Evolutionary conservation across 2,329 filamentous ascomycete genomes (phyloP).

Genomic region (Albophoma yamanashiensis): DNA sequence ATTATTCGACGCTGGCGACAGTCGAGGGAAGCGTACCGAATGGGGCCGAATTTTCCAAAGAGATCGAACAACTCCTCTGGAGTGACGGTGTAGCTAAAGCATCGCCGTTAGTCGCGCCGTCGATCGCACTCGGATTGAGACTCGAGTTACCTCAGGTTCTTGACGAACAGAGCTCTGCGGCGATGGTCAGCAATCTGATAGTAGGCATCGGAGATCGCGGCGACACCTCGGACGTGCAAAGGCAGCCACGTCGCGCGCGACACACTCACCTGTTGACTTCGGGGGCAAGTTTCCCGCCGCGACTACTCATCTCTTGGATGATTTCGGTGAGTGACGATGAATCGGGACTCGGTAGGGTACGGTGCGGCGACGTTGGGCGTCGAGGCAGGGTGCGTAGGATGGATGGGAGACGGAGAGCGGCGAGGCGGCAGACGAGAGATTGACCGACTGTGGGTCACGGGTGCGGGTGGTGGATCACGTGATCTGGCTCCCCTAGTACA

Average conservation of each 20-base stretch:
- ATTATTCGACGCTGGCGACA: neutral
- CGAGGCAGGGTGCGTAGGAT: slow-evolving; percentile 13
- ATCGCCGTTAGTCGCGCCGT: slow-evolving; percentile 3
- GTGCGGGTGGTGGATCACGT: slow-evolving; percentile 11
- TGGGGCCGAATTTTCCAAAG: slow-evolving; percentile 94
- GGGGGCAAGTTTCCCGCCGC: slow-evolving; percentile 92
- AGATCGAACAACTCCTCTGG: slow-evolving; percentile 97
- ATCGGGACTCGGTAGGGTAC: slow-evolving; percentile 17
- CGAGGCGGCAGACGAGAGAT: slow-evolving; percentile 13
- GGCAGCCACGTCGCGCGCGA: neutral
- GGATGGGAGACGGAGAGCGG: slow-evolving; percentile 18
- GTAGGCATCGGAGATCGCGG: neutral
- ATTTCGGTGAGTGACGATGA: slow-evolving; percentile 18
- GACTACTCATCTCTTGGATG: slow-evolving; percentile 86
- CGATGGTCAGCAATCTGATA: slow-evolving; percentile 18
- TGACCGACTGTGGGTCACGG: slow-evolving; percentile 12
- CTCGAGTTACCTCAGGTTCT: slow-evolving; percentile 78
- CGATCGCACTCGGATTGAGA: neutral
- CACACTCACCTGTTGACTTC: slow-evolving; percentile 83
- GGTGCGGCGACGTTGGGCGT: slow-evolving; percentile 5
- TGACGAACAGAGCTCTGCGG: slow-evolving; percentile 94
- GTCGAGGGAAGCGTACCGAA: slow-evolving; percentile 55
- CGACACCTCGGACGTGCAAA: neutral
- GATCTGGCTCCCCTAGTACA: slow-evolving; percentile 4
- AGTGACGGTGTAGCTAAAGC: slow-evolving; percentile 87